Evolutionary conservation across 129 eudicot genomes (phyloP), one percentile per base, ranked within the genome.

Genomic region (Flaveria linearis): DNA sequence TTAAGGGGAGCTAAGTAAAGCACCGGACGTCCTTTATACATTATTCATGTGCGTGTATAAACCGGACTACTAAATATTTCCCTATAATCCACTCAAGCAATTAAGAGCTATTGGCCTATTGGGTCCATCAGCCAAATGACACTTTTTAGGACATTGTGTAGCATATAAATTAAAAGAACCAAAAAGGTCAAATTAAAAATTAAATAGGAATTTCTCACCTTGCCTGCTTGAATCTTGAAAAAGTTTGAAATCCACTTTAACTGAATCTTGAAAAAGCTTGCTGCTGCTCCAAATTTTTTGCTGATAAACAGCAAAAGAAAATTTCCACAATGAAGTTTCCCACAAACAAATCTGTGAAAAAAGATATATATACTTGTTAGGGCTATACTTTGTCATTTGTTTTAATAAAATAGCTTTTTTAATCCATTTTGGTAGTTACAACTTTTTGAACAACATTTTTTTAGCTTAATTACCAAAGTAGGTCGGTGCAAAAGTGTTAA

Each of bases 201-300:
- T 17, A 13, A 3, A 8, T 36, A 64, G 11, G 33, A 71, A 63
- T 26, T 67, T 56, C 65, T 52, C 22, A 75, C 84, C 70, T 81
- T 39, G 42, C 47, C 43, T 28, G 76, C 76, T 36, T 36, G 41
- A 36, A 36, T 36, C 76, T 30, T 69, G 12, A 36, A 36, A 36
- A 36, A 36, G 41, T 8, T 36, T 23, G 68, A 80, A 56, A 20
- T 80, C 57, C 69, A 66, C 52, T 67, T 20, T 53, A 43, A 80
- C 80, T 61, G 71, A 25, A 68, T 56, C 26, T 74, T 26, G 69
- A 26, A 73, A 72, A 66, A n/a, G 74, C 79, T 67, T 47, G 47
- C 39, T 17, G 28, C 82, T 67, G 45, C 74, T 68, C 75, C 69
- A 77, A 68, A 15, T 22, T 47, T 22, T 58, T 26, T 28, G 33